Evolutionary conservation across 805 yeast genomes (phyloP), one percentile per base, ranked within the genome.

Genomic region (Kazachstania psychrophila): DNA sequence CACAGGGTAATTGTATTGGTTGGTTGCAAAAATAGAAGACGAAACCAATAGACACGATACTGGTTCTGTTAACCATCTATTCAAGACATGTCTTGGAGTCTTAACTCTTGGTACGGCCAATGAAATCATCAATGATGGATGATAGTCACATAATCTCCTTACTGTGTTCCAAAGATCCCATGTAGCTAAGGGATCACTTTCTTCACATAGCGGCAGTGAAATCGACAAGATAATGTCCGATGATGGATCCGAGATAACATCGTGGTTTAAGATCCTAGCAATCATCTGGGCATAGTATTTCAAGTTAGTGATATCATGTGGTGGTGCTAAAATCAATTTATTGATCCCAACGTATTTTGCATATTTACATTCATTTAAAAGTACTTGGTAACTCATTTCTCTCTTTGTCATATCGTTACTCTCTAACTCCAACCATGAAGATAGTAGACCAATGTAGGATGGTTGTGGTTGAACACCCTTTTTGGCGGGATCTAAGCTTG

Each of bases 141-240:
- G 66, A 47, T 77, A 75, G 38, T 69, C 68, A 46, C 79, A 73
- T 25, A 70, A 59, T 5, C 67, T 62, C 17, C 86, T 60, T 3
- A 80, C 70, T 1, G 80, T 66, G 45, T 79, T 75, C 88, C 88
- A 80, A 46, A 77, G 68, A 37, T 77, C 83, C 88, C 88, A 80
- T 2, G 81, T 75, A 3, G 79, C 73, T 23, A 79, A 54, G 7
- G 66, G 59, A 47, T 72, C 76, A 13, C 63, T 45, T 33, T 72
- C 76, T 39, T 72, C 77, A 40, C 66, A 70, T 12, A 71, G 59
- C 6, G 75, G 70, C 47, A 67, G 37, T 23, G 80, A 69, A 2
- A 68, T 65, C 2, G 77, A 69, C 8, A 67, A 60, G 36, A 57
- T 59, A 52, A 54, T 58, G 16, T 23, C 14, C 25, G 58, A 72